Evolutionary conservation across 805 yeast species (phyloP).

Genomic region (Clavispora fructus): DNA sequence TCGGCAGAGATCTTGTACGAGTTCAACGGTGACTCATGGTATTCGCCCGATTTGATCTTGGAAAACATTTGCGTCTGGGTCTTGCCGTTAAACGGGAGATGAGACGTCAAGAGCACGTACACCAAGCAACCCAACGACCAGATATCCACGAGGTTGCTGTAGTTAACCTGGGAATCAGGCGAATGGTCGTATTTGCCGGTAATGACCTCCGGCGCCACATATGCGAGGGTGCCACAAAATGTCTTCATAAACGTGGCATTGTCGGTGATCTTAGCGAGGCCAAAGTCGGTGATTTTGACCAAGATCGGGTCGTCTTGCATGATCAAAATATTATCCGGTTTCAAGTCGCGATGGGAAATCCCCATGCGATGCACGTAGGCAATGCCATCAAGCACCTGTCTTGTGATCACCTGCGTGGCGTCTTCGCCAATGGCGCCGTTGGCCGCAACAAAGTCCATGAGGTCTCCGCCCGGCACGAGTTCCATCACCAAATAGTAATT

Average conservation of each 20-base stretch:
- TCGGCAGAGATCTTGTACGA: conserved; percentile 59
- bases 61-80: conserved; percentile 82
- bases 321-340: conserved; percentile 92
- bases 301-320: conserved; percentile 86
- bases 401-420: conserved; percentile 79
- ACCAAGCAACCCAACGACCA: conserved; percentile 97
- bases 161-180: conserved; percentile 34
- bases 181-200: conserved; percentile 47
- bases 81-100: conserved; percentile 89
- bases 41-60: conserved; percentile 72
- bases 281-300: conserved; percentile 95
- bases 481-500: conserved; percentile 91
- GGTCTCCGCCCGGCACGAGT: conserved; percentile 91
- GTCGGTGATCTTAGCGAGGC: conserved; percentile 86
- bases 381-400: conserved; percentile 79
- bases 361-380: conserved; percentile 84
- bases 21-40: conserved; percentile 69
- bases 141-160: conserved; percentile 88
- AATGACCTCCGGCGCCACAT: conserved; percentile 92
- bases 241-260: conserved; percentile 86
- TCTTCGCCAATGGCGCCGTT: conserved; percentile 90
- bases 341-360: conserved; percentile 92
- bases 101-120: conserved; percentile 88
- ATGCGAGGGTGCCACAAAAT: conserved; percentile 95
- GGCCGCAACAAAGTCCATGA: conserved; percentile 94